Evolutionary conservation across 2,329 filamentous ascomycete species (phyloP).

Genomic region (Colletotrichum viniferum): DNA sequence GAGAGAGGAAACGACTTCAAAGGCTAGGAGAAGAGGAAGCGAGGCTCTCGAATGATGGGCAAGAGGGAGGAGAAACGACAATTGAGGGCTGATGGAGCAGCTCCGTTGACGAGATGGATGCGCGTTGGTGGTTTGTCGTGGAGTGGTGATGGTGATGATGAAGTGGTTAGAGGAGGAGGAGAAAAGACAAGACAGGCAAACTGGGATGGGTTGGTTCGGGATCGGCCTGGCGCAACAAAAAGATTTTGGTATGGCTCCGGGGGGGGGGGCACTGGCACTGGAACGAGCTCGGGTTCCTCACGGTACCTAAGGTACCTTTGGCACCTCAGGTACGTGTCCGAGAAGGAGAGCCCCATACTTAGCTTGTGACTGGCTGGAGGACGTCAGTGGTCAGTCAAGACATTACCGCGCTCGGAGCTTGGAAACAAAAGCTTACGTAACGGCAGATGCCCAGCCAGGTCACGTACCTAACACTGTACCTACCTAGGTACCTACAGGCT

Average conservation of each 20-base stretch:
- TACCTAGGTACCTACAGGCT: no score
- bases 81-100: slow-evolving; percentile 16
- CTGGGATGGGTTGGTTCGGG: neutral
- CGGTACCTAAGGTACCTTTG: neutral
- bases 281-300: neutral
- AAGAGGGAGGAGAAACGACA: neutral
- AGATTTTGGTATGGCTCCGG: slow-evolving; percentile 15
- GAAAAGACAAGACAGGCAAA: neutral
- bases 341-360: neutral
- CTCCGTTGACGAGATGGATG: slow-evolving; percentile 1
- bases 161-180: slow-evolving; percentile 9
- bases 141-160: slow-evolving; percentile 13
- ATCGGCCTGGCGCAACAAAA: slow-evolving; percentile 16
- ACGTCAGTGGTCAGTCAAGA: neutral
- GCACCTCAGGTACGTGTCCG: neutral
- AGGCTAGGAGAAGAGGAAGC: neutral
- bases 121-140: slow-evolving; percentile 11
- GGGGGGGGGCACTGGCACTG: neutral
- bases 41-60: neutral
- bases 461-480: neutral
- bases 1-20: neutral
- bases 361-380: neutral
- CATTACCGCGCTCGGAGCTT: neutral
- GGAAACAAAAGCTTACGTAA: neutral
- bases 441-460: neutral